Base-by-base conservation (phyloP, 495 filamentous ascomycete genomes). In the Xylaria palmicola region DNA sequence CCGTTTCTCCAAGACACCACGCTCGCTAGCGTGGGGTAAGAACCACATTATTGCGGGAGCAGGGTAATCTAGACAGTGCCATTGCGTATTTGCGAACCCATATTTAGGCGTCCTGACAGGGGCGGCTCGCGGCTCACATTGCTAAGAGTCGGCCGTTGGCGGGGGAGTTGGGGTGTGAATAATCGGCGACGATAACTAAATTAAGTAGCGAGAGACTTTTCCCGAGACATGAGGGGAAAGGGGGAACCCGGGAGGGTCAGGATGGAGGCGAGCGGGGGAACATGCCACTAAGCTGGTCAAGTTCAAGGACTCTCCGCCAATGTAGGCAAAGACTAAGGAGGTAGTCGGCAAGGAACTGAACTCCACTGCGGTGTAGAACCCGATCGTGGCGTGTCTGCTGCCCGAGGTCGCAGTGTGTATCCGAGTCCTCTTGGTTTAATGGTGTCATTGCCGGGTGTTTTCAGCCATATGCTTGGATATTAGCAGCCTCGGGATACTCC, bases 21-120 rank as follows among this genome's bases (percentile, higher is more conserved):
- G 37, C 55, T 43, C 56, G 52, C 57, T 43, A 44, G 40, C 57
- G 57, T 50, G 57, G 57, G 57, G 57, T 60, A 41, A 40, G 17
- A 27, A 30, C 19, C 44, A 26, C 27, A 15, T 41, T 36, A 20
- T 7, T 13, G 26, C 27, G 10, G 15, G 15, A 49, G 22, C 29
- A 30, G 20, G 24, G 32, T 47, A 57, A 19, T 47, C 6, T 15
- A 22, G 30, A 15, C 37, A 6, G 22, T 6, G 36, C 1, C 12
- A 54, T 12, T 54, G 20, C 8, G 39, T 40, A 29, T 40, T 39
- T 7, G 22, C 22, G 20, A 19, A 15, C 37, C 32, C 26, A n/a
- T 52, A 36, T 10, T 13, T 36, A 13, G n/a, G 22, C 19, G 34
- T 34, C 6, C 10, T 17, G 1, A 24, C 2, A 30, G 3, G 9